Evolutionary conservation across 225 moss, liverwort and hornwort genomes (phyloP), one percentile per base, ranked within the genome.

Genomic region (Bryoerythrophyllum caledonicum): DNA sequence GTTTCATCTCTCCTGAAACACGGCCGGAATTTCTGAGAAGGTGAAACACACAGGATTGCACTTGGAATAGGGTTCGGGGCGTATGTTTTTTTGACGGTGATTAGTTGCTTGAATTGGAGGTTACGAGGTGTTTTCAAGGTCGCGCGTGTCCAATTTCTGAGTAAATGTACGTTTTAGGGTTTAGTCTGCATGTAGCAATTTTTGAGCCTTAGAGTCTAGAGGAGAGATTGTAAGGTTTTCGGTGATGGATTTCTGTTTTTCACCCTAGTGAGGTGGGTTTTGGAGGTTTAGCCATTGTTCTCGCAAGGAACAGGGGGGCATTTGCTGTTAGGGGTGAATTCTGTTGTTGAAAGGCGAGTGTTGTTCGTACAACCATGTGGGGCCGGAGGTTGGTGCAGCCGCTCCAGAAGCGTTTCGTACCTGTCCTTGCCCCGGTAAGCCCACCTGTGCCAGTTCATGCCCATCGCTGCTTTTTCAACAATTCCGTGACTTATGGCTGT

Each of bases 381-480:
- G 78, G 59, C 25, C 75, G 76, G 75, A 81, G 83, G 62, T 38
- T 86, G 78, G 78, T 78, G 75, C 76, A 69, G 75, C 76, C 72
- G 66, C 46, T 83, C 46, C 81, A 70, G 48, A 83, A 69, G 72
- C 78, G 54, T 69, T 37, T 86, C 23, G 72, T 68, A 68, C 78
- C 81, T 69, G 78, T 76, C 20, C 8, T 83, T 24, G 37, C 63
- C 54, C 60, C 23, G 78, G 81, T 83, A 68, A 38, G 34, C n/a
- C n/a, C n/a, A n/a, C n/a, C n/a, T n/a, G n/a, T 21, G 38, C 15
- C 13, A 40, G 70, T 30, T 73, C 6, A 15, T 65, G 20, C 65
- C 53, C 34, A 25, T 34, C 20, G 60, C 43, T 35, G 77, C n/a
- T 20, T 30, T 68, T 74, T 23, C 35, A 65, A 44, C 1, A 54